Percentiles rank a stretch among this genome's conserved stretches.
Conservation (phyloP, 2,329 filamentous ascomycete genomes). For the Onygenales sp. region DNA sequence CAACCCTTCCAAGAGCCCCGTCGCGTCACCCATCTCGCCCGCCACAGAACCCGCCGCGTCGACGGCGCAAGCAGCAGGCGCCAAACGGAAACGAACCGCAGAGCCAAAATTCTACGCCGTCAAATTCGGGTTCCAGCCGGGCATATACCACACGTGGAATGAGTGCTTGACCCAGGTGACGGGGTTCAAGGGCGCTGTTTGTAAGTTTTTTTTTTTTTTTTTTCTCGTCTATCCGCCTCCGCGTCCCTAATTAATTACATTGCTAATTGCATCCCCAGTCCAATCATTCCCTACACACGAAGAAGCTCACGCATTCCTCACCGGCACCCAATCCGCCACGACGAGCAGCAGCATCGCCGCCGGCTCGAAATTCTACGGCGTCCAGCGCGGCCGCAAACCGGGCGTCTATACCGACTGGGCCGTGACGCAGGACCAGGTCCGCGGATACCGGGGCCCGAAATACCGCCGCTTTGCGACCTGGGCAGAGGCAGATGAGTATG, state of each 20-base stretch:
- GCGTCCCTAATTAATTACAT: background rate
- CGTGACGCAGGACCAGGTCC: constrained; percentile 63
- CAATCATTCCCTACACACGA: constrained; percentile 66
- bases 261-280: constrained; percentile 40
- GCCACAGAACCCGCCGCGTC: constrained; percentile 18
- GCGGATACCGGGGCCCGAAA: constrained; percentile 58
- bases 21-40: constrained; percentile 19
- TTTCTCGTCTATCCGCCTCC: background rate
- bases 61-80: constrained; percentile 32
- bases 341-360: constrained; percentile 24
- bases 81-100: constrained; percentile 46
- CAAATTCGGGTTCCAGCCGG: constrained; percentile 49
- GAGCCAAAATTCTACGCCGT: constrained; percentile 56
- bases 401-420: constrained; percentile 60
- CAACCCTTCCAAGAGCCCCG: constrained; percentile 23
- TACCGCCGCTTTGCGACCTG: constrained; percentile 60
- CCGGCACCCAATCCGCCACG: constrained; percentile 44
- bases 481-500: constrained; percentile 69
- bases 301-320: constrained; percentile 72
- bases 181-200: constrained; percentile 56
- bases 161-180: constrained; percentile 54
- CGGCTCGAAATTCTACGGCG: constrained; percentile 48
- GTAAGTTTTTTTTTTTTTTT: constrained; percentile 40
- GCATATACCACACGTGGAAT: constrained; percentile 54
- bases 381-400: constrained; percentile 48